A percentile compares a stretch with the other conserved stretches of the same genome.
Conservation (phyloP, 2,329 filamentous ascomycete genomes). For the Xylariaceae sp. region DNA sequence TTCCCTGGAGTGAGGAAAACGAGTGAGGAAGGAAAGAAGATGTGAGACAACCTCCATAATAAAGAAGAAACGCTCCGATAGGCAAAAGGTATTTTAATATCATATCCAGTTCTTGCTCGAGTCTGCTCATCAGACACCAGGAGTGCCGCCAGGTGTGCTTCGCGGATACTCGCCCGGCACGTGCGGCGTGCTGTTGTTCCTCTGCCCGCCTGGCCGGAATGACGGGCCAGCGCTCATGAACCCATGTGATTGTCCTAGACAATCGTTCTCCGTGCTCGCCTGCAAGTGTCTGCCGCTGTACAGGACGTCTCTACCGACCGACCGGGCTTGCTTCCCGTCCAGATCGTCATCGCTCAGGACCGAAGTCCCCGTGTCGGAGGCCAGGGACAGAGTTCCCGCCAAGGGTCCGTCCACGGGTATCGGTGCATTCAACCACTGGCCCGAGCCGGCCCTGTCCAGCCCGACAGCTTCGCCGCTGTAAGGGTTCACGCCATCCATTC, state of each 20-base stretch:
- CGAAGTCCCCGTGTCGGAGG: slow-evolving; percentile 13
- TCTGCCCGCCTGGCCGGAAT: slow-evolving; percentile 12
- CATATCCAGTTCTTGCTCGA: not conserved
- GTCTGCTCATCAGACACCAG: not conserved
- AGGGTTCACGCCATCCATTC: slow-evolving; percentile 52
- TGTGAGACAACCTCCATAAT: too few species aligned
- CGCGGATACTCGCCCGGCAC: slow-evolving; percentile 29
- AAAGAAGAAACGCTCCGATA: too few species aligned
- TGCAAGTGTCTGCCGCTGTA: slow-evolving; percentile 3
- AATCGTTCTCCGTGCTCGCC: slow-evolving; percentile 13
- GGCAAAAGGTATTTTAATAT: not conserved
- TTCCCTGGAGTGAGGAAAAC: too few species aligned
- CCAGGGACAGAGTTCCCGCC: slow-evolving; percentile 12
- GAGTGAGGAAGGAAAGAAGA: too few species aligned
- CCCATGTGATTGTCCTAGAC: slow-evolving; percentile 13
- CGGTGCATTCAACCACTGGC: slow-evolving; percentile 17
- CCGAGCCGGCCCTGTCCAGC: slow-evolving; percentile 12
- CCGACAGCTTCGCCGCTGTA: slow-evolving; percentile 45
- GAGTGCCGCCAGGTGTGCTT: slow-evolving; percentile 11
- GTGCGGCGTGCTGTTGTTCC: slow-evolving; percentile 26
- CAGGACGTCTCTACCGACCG: not conserved
- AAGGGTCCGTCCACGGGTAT: slow-evolving; percentile 19
- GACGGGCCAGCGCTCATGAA: not conserved
- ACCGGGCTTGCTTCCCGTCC: slow-evolving; percentile 1
- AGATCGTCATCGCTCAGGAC: slow-evolving; percentile 20